These are phyloP conservation scores for Lanmaoa rubissima DNA, from an alignment of 768 basidiomycete genomes.

Conservation along the genomic window DNA sequence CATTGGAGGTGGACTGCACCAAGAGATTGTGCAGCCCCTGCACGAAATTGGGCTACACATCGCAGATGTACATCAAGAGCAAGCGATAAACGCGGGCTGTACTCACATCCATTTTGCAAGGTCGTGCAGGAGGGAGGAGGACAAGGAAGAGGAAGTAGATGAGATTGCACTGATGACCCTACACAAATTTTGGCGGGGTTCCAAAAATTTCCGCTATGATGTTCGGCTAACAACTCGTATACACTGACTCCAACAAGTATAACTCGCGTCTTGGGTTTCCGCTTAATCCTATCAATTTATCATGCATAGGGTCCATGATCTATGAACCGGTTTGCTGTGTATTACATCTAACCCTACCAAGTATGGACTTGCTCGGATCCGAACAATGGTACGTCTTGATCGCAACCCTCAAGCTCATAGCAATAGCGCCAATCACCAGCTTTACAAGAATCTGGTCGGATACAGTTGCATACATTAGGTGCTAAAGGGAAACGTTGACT, in stretches of 20 bases:
- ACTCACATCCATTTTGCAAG: conserved; percentile 32
- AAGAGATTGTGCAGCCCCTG: conserved; percentile 84
- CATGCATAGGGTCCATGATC: no score
- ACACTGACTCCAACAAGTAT: not conserved
- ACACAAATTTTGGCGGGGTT: conserved; percentile 60
- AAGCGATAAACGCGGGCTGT: not conserved
- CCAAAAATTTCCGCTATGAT: conserved; percentile 29
- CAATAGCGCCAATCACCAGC: not conserved
- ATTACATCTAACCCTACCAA: not conserved
- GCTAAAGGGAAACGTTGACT: not conserved
- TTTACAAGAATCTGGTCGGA: not conserved
- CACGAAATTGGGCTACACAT: conserved; percentile 61
- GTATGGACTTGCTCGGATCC: no score
- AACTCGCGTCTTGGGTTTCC: not conserved
- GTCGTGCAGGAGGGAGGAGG: conserved; percentile 27
- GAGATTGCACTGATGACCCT: conserved; percentile 29
- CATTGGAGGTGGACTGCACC: conserved; percentile 74
- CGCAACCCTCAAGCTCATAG: no score
- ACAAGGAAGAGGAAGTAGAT: conserved; percentile 28
- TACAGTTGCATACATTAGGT: not conserved
- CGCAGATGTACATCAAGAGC: conserved; percentile 1
- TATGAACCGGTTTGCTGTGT: not conserved
- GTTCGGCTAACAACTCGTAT: not conserved
- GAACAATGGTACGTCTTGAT: no score
- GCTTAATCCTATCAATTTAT: not conserved